A percentile compares a stretch with the other conserved stretches of the same genome.
Conservation (phyloP, 352 stramenopile species). For the Plasmopara halstedii region DNA sequence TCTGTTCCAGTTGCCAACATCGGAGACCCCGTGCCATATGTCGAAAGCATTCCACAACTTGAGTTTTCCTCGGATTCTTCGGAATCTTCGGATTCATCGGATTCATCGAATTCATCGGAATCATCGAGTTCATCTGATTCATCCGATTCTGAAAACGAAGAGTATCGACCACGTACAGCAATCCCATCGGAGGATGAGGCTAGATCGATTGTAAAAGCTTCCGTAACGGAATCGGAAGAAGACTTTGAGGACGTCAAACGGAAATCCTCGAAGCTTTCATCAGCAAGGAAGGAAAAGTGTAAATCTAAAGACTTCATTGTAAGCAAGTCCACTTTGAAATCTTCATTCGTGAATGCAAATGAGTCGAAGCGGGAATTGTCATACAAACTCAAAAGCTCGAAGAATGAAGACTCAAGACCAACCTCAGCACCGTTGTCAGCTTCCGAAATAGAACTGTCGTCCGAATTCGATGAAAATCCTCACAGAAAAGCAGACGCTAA, state of each 20-base stretch:
- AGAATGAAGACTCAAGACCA: conserved; percentile 14
- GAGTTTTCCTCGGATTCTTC: conserved; percentile 41
- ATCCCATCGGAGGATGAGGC: conserved; percentile 4
- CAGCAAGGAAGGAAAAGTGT: no score
- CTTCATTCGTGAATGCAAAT: not conserved
- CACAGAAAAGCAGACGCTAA: conserved; percentile 2
- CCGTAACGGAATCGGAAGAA: conserved; percentile 18
- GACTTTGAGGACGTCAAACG: conserved; percentile 27
- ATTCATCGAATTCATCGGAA: no score
- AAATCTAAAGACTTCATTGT: no score
- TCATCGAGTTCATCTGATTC: no score
- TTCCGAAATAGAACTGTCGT: conserved; percentile 1
- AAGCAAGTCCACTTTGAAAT: no score
- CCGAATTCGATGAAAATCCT: conserved; percentile 7
- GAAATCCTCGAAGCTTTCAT: not conserved
- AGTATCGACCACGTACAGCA: conserved; percentile 1
- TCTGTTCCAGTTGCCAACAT: conserved; percentile 5
- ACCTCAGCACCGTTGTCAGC: not conserved
- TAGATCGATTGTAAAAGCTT: conserved; percentile 6
- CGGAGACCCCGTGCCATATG: conserved; percentile 19
- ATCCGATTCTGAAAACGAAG: conserved; percentile 25
- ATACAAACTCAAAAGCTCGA: conserved; percentile 16
- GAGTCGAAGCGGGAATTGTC: conserved; percentile 4
- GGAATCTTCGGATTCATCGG: no score
- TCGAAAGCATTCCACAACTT: conserved; percentile 53